Conservation (phyloP, 331 rosid genomes). For the Rhamnella rubrinervis region DNA sequence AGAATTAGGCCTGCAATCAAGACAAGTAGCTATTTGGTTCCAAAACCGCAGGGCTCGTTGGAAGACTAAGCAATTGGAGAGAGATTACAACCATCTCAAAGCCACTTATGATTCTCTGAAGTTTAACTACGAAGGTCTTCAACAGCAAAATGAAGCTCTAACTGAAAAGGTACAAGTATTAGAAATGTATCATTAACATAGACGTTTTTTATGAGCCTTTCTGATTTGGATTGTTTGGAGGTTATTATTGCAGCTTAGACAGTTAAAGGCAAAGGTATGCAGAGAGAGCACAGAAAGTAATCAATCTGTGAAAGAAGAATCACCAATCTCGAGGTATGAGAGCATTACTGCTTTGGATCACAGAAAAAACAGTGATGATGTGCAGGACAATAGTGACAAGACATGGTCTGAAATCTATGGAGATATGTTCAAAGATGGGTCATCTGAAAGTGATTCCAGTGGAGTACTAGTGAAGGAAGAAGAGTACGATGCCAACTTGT, state of each 20-base stretch:
- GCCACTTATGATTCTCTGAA: constrained; percentile 38
- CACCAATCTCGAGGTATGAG: constrained; percentile 28
- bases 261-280: constrained; percentile 42
- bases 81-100: constrained; percentile 44
- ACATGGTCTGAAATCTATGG: constrained; percentile 13
- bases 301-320: constrained; percentile 45
- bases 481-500: constrained; percentile 29
- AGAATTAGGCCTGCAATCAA: constrained; percentile 50
- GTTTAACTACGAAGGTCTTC: constrained; percentile 34
- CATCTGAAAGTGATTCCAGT: constrained; percentile 50
- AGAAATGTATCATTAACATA: neutral
- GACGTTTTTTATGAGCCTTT: neutral
- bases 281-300: constrained; percentile 37
- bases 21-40: constrained; percentile 61
- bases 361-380: constrained; percentile 21
- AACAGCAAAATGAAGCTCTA: constrained; percentile 38
- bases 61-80: constrained; percentile 54
- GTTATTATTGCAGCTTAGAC: constrained; percentile 42
- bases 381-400: constrained; percentile 13
- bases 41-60: constrained; percentile 61
- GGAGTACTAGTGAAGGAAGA: constrained; percentile 41
- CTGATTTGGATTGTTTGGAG: constrained; percentile 19
- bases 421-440: constrained; percentile 27
- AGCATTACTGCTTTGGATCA: constrained; percentile 9
- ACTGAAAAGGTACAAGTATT: constrained; percentile 26